Evolutionary conservation across 306 rosid species (phyloP), one percentile per base, ranked within the genome.

Genomic region (Vigna unguiculata): DNA sequence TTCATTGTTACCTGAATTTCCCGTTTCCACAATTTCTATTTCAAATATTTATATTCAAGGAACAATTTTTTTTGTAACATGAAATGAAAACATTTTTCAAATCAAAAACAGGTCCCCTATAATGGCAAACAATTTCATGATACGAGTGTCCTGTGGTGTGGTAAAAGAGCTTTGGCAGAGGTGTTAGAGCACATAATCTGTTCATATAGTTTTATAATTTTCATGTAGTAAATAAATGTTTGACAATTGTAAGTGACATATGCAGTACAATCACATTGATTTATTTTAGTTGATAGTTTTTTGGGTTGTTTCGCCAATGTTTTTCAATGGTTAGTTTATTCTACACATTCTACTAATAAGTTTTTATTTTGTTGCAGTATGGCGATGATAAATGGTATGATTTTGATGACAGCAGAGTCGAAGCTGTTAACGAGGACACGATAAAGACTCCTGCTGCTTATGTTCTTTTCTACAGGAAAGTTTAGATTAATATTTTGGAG

Each of bases 381-480:
- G 88, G 85, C 49, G 38, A 72, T 15, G 87, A 82, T 20, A 74
- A 16, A 58, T 91, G 98, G 97, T 90, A 83, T 11, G 97, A 90
- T 82, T 93, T 93, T 59, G 92, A 93, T 69, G 98, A 93, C 74
- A 87, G 76, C 49, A 85, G 86, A 78, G 98, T 91, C 80, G 32
- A 38, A 46, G 68, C 83, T 24, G 78, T 80, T n/a, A 30, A 54
- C 4, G 87, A 85, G 57, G 93, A 90, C 16, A 67, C 36, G 60
- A 72, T 90, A 36, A 90, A 87, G 83, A 86, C 91, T 38, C 58
- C 91, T 19, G 93, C 97, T 52, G 98, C 98, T 2, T 91, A 93
- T 78, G 91, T 93, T 78, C 96, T 93, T 80, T 91, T 91, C 86
- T 93, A 93, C 85, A 81, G 82, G 78, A 91, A 90, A 87, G 81